Percentiles rank a stretch among this genome's conserved stretches.
Evolutionary conservation across 768 basidiomycete species (phyloP).

Genomic region (Pleurotus pulmonarius): DNA sequence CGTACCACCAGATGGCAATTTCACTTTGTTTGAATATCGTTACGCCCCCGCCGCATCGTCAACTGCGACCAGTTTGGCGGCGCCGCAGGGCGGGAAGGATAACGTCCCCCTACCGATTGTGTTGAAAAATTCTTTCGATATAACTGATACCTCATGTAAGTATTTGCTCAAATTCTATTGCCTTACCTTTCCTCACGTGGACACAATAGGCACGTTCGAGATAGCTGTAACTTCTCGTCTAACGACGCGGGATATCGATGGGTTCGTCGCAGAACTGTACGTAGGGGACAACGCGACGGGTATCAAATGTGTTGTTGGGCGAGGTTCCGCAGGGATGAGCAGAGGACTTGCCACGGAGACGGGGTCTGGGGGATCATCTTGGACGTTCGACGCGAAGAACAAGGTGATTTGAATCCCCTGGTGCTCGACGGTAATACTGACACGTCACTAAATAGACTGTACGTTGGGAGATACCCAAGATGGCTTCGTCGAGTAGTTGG

Average conservation of each 20-base stretch:
- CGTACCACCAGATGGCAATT: conserved; percentile 90
- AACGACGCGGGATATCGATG: conserved; percentile 64
- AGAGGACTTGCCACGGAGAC: conserved; percentile 24
- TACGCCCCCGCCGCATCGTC: conserved; percentile 43
- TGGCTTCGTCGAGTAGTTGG: conserved; percentile 66
- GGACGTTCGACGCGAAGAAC: conserved; percentile 74
- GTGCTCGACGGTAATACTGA: neutral
- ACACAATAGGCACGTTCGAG: conserved; percentile 49
- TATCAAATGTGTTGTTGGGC: conserved; percentile 68
- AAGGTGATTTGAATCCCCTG: conserved; percentile 35
- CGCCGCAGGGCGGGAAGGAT: conserved; percentile 27
- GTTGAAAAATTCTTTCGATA: conserved; percentile 44
- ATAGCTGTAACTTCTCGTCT: conserved; percentile 61
- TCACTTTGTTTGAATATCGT: conserved; percentile 81
- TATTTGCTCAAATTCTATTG: neutral
- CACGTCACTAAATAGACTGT: conserved; percentile 43
- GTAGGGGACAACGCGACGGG: conserved; percentile 72
- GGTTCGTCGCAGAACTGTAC: conserved; percentile 65
- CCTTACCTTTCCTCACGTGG: no score
- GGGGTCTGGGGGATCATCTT: conserved; percentile 50
- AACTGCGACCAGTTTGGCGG: conserved; percentile 20
- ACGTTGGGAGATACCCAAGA: conserved; percentile 72
- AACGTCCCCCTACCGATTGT: conserved; percentile 49
- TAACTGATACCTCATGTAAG: conserved; percentile 41
- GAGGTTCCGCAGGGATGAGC: conserved; percentile 46